A percentile compares a stretch with the other conserved stretches of the same genome.
phyloP scores from a whole-genome alignment of 2,329 filamentous ascomycete genomes.

The Westerdykella sp. region DNA sequence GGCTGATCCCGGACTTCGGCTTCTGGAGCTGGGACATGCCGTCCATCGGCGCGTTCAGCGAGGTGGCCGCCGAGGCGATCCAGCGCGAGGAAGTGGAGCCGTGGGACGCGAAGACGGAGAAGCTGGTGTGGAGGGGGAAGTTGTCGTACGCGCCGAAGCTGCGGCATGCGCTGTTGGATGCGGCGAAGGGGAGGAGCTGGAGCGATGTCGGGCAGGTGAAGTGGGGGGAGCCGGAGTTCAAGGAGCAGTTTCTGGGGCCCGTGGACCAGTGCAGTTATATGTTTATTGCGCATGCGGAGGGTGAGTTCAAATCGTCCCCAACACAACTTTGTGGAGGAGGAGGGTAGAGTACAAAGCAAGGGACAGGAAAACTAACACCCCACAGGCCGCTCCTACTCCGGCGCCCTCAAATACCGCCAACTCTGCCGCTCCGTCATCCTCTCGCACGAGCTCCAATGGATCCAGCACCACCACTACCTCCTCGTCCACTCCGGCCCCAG shows the following conservation, averaged over 20 bases:
- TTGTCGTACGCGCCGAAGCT: slow-evolving; percentile 28
- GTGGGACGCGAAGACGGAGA: slow-evolving; percentile 29
- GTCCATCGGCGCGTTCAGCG: slow-evolving; percentile 24
- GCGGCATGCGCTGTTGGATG: slow-evolving; percentile 23
- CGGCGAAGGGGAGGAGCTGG: slow-evolving; percentile 26
- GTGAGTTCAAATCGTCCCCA: slow-evolving; percentile 30
- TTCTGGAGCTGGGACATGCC: slow-evolving; percentile 34
- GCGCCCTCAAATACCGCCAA: slow-evolving; percentile 49
- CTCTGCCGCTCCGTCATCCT: slow-evolving; percentile 41
- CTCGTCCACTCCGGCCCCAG: slow-evolving; percentile 22
- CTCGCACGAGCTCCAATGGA: slow-evolving; percentile 32
- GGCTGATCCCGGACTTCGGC: slow-evolving; percentile 33
- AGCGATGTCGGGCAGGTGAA: slow-evolving; percentile 28
- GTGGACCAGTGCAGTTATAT: slow-evolving; percentile 51
- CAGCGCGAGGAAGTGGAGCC: slow-evolving; percentile 23
- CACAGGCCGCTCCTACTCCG: slow-evolving; percentile 42
- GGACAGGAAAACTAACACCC: slow-evolving; percentile 10
- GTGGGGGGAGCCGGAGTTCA: slow-evolving; percentile 26
- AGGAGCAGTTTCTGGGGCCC: slow-evolving; percentile 43
- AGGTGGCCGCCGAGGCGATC: slow-evolving; percentile 23
- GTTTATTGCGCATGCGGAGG: slow-evolving; percentile 51
- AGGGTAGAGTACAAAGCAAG: background rate
- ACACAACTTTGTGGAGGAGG: too few species aligned
- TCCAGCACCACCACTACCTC: slow-evolving; percentile 31
- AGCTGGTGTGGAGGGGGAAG: slow-evolving; percentile 31